phyloP scores from a whole-genome alignment of 164 flowering plant genomes.

The Cinnamomum chago region DNA sequence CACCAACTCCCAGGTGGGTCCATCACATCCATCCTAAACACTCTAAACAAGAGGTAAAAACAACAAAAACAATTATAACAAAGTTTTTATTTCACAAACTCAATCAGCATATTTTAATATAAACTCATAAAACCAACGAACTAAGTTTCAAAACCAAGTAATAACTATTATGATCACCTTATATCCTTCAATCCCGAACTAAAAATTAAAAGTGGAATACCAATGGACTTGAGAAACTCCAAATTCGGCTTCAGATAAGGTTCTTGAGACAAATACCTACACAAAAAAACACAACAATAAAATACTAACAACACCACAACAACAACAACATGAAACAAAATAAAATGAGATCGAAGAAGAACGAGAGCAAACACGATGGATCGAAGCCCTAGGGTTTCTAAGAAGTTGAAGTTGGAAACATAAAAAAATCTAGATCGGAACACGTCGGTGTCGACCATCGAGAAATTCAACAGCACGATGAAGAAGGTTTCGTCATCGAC shows the following conservation, averaged over 20 bases:
- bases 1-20: no score
- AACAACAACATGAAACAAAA: not conserved
- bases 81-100: no score
- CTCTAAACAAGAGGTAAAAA: no score
- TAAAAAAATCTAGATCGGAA: conserved; percentile 94
- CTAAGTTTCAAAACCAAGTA: no score
- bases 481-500: conserved; percentile 26
- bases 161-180: conserved; percentile 38
- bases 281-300: not conserved
- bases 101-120: no score
- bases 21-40: no score
- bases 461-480: conserved; percentile 78
- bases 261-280: conserved; percentile 62
- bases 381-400: conserved; percentile 69
- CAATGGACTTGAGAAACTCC: conserved; percentile 65
- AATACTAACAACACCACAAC: not conserved
- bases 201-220: conserved; percentile 68
- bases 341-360: not conserved
- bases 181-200: conserved; percentile 72
- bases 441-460: conserved; percentile 81
- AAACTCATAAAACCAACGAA: no score
- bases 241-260: conserved; percentile 69
- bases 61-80: no score
- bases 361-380: conserved; percentile 54
- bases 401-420: conserved; percentile 66